Evolutionary conservation across 257 asterid species (phyloP).

Genomic region (Rauvolfia tetraphylla): DNA sequence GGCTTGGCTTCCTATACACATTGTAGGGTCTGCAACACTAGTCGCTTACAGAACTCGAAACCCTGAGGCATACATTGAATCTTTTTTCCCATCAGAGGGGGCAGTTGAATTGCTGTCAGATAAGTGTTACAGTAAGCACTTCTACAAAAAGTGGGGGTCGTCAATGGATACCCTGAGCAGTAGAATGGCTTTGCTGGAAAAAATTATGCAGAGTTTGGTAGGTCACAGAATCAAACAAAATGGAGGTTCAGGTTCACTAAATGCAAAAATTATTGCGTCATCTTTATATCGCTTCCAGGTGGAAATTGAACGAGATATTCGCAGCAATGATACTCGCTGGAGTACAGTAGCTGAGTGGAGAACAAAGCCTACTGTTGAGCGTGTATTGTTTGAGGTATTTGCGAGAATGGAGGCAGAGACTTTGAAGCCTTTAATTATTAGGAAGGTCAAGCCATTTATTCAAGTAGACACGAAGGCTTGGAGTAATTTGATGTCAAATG

Average conservation of each 20-base stretch:
- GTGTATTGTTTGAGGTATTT: slow-evolving; percentile 51
- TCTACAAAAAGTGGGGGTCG: slow-evolving; percentile 30
- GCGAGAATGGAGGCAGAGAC: slow-evolving; percentile 54
- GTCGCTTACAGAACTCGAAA: slow-evolving; percentile 49
- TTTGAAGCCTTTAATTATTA: slow-evolving; percentile 51
- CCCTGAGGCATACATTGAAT: slow-evolving; percentile 42
- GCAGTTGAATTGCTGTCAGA: slow-evolving; percentile 54
- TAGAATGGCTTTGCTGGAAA: slow-evolving; percentile 44
- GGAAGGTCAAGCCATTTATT: slow-evolving; percentile 48
- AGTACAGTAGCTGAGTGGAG: slow-evolving; percentile 74
- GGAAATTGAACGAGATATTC: slow-evolving; percentile 57
- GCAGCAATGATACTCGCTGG: slow-evolving; percentile 60
- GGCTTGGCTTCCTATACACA: slow-evolving; percentile 44
- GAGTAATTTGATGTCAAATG: slow-evolving; percentile 66
- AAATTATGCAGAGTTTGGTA: slow-evolving; percentile 32
- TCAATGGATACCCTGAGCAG: slow-evolving; percentile 28
- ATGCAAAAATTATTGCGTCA: slow-evolving; percentile 45
- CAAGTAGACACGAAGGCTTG: slow-evolving; percentile 56
- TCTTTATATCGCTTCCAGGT: slow-evolving; percentile 59
- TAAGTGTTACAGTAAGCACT: slow-evolving; percentile 45
- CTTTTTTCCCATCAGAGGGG: slow-evolving; percentile 31
- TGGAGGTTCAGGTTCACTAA: slow-evolving; percentile 34
- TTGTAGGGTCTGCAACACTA: slow-evolving; percentile 58
- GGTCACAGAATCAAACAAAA: slow-evolving; percentile 24
- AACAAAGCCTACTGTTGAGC: slow-evolving; percentile 65